A percentile compares a stretch with the other conserved stretches of the same genome.
Conservation (phyloP, 108 stramenopile species). For the Bacterosira constricta region DNA sequence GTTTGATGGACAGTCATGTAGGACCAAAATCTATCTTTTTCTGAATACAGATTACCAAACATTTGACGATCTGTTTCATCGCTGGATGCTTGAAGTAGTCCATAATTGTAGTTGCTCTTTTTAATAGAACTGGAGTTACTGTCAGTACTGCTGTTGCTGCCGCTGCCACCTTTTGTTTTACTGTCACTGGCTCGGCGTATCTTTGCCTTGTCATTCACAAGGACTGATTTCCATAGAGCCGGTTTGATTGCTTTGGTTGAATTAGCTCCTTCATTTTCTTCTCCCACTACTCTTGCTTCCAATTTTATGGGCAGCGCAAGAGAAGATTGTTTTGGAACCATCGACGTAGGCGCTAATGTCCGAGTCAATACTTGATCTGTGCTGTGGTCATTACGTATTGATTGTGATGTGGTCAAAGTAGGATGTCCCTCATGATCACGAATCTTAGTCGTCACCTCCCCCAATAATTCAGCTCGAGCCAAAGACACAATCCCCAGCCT, state of each 20-base stretch:
- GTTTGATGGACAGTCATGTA: slow-evolving; percentile 82
- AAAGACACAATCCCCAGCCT: slow-evolving; percentile 33
- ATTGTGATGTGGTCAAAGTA: not conserved
- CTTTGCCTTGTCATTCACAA: slow-evolving; percentile 73
- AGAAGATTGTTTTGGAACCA: no score
- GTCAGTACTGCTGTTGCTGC: not conserved
- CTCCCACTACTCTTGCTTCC: not conserved
- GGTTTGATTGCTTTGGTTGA: slow-evolving; percentile 3
- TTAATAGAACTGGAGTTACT: not conserved
- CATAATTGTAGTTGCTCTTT: slow-evolving; percentile 59
- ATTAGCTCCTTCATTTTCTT: not conserved
- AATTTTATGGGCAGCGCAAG: not conserved
- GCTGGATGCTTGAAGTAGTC: slow-evolving; percentile 38
- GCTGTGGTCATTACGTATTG: no score
- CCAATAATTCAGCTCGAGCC: not conserved
- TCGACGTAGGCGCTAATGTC: not conserved
- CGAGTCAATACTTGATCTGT: no score
- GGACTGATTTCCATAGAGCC: slow-evolving; percentile 43
- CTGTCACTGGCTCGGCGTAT: slow-evolving; percentile 26
- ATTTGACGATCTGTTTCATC: slow-evolving; percentile 30
- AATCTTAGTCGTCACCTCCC: not conserved
- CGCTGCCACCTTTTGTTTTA: not conserved
- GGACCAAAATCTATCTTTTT: slow-evolving; percentile 62
- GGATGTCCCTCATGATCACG: not conserved
- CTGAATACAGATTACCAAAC: slow-evolving; percentile 55